Percentiles rank a stretch among this genome's conserved stretches.
Conservation (phyloP, 371 early-diverging fungal species). For the Mucor circinelloides region DNA sequence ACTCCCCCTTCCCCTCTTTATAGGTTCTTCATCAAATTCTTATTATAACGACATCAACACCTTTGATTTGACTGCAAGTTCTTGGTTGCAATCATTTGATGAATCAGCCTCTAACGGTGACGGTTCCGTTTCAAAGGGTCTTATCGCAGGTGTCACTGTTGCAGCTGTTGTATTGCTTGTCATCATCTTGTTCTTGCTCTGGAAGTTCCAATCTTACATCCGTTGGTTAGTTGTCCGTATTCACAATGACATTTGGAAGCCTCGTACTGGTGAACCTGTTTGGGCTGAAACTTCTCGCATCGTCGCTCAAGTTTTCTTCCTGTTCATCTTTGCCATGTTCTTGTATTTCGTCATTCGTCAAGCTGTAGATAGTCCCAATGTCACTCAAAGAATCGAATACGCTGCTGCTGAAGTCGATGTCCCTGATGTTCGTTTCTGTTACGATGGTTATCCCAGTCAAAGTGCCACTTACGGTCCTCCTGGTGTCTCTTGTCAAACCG, state of each 20-base stretch:
- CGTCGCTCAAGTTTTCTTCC: slow-evolving; percentile 40
- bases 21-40: slow-evolving; percentile 36
- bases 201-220: slow-evolving; percentile 46
- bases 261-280: slow-evolving; percentile 53
- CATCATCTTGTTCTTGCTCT: slow-evolving; percentile 44
- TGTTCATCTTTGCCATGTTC: slow-evolving; percentile 44
- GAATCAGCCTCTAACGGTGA: slow-evolving; percentile 2
- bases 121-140: slow-evolving; percentile 34
- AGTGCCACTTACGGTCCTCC: slow-evolving; percentile 20
- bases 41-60: slow-evolving; percentile 52
- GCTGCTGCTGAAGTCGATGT: slow-evolving; percentile 38
- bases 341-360: slow-evolving; percentile 51
- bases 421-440: slow-evolving; percentile 53
- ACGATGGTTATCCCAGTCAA: slow-evolving; percentile 42
- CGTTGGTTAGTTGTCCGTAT: slow-evolving; percentile 40
- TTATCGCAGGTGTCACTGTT: slow-evolving; percentile 50
- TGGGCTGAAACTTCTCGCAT: slow-evolving; percentile 56
- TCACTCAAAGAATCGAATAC: slow-evolving; percentile 43
- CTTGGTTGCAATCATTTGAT: slow-evolving; percentile 41
- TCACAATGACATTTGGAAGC: slow-evolving; percentile 52
- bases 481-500: slow-evolving; percentile 43
- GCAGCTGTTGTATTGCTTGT: slow-evolving; percentile 35
- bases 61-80: slow-evolving; percentile 14
- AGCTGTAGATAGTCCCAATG: slow-evolving; percentile 48
- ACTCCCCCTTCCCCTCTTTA: background rate